Percentiles rank a stretch among this genome's conserved stretches.
phyloP scores from a whole-genome alignment of 163 green algal species.

The Scenedesmus sp. region DNA sequence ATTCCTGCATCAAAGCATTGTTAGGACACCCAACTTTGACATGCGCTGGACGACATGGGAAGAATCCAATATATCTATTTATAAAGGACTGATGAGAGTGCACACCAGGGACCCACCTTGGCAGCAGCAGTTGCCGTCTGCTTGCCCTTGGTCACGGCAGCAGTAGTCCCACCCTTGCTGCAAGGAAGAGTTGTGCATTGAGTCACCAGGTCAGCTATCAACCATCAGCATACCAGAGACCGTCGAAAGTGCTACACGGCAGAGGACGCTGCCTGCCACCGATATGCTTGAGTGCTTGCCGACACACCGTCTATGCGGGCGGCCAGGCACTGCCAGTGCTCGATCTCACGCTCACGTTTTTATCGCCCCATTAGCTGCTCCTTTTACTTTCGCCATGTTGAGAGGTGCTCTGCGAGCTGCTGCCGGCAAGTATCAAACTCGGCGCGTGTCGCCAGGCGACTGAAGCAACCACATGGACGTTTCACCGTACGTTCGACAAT shows the following conservation, averaged over 20 bases:
- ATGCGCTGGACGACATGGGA: too few species aligned
- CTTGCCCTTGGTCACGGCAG: constrained; percentile 6
- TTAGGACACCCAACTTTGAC: too few species aligned
- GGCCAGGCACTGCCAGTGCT: neutral
- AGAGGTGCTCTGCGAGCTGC: neutral
- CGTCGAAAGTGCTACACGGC: neutral
- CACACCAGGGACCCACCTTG: neutral
- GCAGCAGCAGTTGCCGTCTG: neutral
- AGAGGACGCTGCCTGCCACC: neutral
- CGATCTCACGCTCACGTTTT: neutral
- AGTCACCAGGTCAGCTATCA: neutral
- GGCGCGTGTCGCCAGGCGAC: neutral
- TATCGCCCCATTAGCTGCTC: neutral
- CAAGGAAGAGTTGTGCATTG: neutral
- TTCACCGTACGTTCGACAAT: neutral
- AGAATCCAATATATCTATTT: neutral
- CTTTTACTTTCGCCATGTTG: neutral
- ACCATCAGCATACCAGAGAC: too few species aligned
- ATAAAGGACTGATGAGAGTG: neutral
- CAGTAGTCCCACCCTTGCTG: neutral
- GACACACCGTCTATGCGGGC: neutral
- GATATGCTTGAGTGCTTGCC: neutral
- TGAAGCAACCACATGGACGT: neutral
- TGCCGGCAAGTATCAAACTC: neutral
- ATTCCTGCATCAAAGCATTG: too few species aligned